Evolutionary conservation across 208 protist species (phyloP).

Genomic region (Acanthamoeba triangularis): DNA sequence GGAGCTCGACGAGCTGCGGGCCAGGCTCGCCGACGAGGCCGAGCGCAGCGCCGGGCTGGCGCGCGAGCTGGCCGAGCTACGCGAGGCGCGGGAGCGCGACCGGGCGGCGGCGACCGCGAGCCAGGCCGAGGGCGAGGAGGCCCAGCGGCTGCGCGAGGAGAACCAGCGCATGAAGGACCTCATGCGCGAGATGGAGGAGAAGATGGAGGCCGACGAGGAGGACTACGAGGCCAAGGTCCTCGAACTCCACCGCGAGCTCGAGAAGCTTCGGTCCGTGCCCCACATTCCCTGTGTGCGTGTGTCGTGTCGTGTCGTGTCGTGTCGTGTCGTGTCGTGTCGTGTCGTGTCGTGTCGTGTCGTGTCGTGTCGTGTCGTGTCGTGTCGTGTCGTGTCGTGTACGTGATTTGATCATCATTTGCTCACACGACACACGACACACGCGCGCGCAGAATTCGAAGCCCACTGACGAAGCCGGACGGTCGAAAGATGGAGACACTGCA

Average conservation of each 20-base stretch:
- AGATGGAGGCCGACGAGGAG: not conserved
- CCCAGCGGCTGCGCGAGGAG: not conserved
- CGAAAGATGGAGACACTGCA: slow-evolving; percentile 43
- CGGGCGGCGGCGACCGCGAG: not conserved
- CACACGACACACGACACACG: not conserved
- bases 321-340: too few relatives aligned
- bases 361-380: not conserved
- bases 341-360: too few relatives aligned
- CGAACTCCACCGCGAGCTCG: slow-evolving; percentile 6
- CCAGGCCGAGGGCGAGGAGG: not conserved
- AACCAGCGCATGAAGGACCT: not conserved
- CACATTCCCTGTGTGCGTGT: not conserved
- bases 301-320: not conserved
- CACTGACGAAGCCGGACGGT: not conserved
- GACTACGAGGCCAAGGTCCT: not conserved
- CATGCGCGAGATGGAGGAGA: not conserved
- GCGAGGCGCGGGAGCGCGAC: not conserved
- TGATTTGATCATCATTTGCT: too few relatives aligned
- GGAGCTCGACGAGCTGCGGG: slow-evolving; percentile 43
- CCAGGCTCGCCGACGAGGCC: not conserved
- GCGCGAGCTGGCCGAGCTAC: not conserved
- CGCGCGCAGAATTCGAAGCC: not conserved
- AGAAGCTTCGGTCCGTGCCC: not conserved
- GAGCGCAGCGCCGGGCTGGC: not conserved
- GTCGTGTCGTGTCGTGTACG: not conserved